Evolutionary conservation across 371 early-diverging fungal species (phyloP).

Genomic region (Mucor lusitanicus): DNA sequence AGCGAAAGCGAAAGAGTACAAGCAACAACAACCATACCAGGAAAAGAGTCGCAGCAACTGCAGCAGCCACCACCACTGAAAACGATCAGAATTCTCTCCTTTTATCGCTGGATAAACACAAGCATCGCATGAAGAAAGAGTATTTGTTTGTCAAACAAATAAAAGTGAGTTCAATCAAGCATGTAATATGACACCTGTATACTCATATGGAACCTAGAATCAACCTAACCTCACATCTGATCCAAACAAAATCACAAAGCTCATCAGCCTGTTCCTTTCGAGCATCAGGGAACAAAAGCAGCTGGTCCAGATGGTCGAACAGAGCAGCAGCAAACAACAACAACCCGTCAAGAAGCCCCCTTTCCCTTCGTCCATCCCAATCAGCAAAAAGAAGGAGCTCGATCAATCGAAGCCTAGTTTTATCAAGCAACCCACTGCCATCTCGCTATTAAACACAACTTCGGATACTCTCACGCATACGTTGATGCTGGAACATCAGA

Average conservation of each 20-base stretch:
- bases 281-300: conserved; percentile 19
- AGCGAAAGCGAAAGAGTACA: conserved; percentile 3
- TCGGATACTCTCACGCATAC: background rate
- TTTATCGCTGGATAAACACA: conserved; percentile 16
- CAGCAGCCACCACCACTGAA: background rate
- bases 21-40: background rate
- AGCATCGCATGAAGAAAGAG: conserved; percentile 18
- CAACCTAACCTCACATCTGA: background rate
- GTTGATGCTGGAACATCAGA: conserved; percentile 8
- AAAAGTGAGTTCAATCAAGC: conserved; percentile 4
- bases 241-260: background rate
- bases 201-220: background rate
- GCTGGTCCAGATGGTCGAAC: conserved; percentile 10
- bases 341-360: background rate
- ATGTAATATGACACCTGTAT: background rate
- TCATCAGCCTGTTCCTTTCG: conserved; percentile 12
- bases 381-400: background rate
- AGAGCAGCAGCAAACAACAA: background rate
- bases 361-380: background rate
- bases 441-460: background rate
- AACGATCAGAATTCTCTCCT: background rate
- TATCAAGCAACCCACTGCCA: conserved; percentile 9
- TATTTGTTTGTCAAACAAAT: conserved; percentile 15
- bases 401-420: conserved; percentile 8
- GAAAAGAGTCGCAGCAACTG: conserved; percentile 4